Evolutionary conservation across 139 green algal species (phyloP), one percentile per base, ranked within the genome.

Genomic region (Mesotaenium endlicherianum): DNA sequence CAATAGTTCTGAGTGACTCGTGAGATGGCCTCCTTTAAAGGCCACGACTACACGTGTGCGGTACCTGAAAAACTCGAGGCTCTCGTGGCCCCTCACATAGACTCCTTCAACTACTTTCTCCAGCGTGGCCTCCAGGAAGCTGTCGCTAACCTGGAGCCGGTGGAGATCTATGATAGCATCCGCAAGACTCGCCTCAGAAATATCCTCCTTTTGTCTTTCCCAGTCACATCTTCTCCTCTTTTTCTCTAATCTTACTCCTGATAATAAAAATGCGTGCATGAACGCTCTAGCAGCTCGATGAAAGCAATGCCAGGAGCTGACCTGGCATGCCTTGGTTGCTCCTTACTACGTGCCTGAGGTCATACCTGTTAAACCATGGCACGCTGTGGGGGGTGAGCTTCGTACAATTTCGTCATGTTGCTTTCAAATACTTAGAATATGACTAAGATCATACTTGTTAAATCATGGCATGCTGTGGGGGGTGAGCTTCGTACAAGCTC

Each of bases 81-180:
- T 14, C 71, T 89, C n/a, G 72, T 88, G 39, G 47, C 39, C 3
- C 83, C 85, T 1, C 85, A 89, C 70, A 69, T 89, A 26, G 71
- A 60, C 14, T 97, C 93, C 0, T 99, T 95, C 75, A 91, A 98
- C 81, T 97, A 94, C 69, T 98, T 98, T 75, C 40, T 98, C 1
- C 68, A 69, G 0, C 89, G 96, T 58, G 95, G 95, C 17, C 75
- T 98, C 84, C 42, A 91, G 14, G 41, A 71, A 1, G 91, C 94
- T 1, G 81, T 97, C 0, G 77, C 90, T 3, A 70, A 67, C 59
- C 71, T 98, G 31, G 82, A 94, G 31, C 91, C 90, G 0, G 50
- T 95, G 2, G 92, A 97, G 93, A 92, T 97, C 14, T 57, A 79
- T 2, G 26, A 79, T 31, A n/a, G 72, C 6, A 20, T 43, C 80